Base-by-base conservation (phyloP, 148 eudicot genomes). In the Chenopodium berlandieri region DNA sequence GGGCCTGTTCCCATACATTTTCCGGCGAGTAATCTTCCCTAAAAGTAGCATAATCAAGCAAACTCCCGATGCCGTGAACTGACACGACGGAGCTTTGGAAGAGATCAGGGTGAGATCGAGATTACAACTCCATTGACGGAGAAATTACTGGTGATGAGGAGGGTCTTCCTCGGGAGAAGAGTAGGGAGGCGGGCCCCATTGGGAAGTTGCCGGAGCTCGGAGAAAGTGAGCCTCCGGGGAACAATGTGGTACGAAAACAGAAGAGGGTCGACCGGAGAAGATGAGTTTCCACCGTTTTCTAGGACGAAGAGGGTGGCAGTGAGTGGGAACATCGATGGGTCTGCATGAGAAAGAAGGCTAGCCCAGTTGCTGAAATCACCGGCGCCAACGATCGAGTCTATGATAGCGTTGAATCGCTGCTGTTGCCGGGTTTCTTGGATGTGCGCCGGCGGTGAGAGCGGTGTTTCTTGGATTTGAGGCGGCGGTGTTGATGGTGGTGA, bases 301-400 rank as follows among this genome's bases (percentile, higher is more conserved):
- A 92, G 92, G 82, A 92, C 54, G 81, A 92, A 89, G 84, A 92
- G 46, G 44, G 95, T 92, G 69, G 87, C 88, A 56, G 79, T 48
- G 47, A 86, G 66, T 0, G 90, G 89, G 44, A 89, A 48, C 2
- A 80, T 9, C 2, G 90, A 80, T 2, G 82, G 77, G 70, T 81
- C 81, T 19, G 85, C 48, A 37, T 83, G 23, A 56, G 89, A 82
- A 64, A 90, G 87, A 68, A 92, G 73, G 75, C 56, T 58, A 37
- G 89, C 87, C 90, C 89, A 92, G 71, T 75, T 78, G 23, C 81
- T 82, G 80, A 87, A 91, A 84, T 90, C 88, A 20, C 88, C 86
- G 71, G 90, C 82, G 3, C 83, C 83, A 5, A 86, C 76, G 32
- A 91, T 63, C 0, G 87, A 89, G 77, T 90, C 86, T 40, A 86